Conservation (phyloP, 306 rosid genomes). For the Sindora glabra region DNA sequence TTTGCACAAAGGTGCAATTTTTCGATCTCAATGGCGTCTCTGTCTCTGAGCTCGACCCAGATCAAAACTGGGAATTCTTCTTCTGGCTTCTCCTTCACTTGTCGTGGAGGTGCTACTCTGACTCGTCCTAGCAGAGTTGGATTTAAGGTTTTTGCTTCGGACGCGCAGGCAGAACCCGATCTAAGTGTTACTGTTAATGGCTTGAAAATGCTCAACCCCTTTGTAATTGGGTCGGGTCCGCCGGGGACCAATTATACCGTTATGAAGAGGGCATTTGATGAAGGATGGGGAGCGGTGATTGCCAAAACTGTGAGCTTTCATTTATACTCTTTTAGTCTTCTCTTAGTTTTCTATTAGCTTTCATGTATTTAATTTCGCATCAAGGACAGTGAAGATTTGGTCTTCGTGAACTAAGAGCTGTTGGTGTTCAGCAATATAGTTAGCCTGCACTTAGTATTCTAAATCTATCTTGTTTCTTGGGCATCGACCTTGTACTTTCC, state of each 20-base stretch:
- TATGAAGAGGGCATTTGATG: slow-evolving; percentile 96
- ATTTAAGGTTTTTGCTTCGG: slow-evolving; percentile 61
- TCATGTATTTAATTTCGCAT: not conserved
- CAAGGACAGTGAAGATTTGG: not conserved
- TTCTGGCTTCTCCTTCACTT: slow-evolving; percentile 39
- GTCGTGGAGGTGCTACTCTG: slow-evolving; percentile 19
- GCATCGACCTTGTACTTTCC: not conserved
- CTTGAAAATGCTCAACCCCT: slow-evolving; percentile 81
- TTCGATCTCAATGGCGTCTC: slow-evolving; percentile 52
- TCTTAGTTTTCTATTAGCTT: too few species aligned
- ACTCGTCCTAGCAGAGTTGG: slow-evolving; percentile 42
- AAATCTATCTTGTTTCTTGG: not conserved
- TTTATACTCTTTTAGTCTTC: too few species aligned
- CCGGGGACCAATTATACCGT: slow-evolving; percentile 99
- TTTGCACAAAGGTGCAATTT: slow-evolving; percentile 14
- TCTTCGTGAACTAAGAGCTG: not conserved
- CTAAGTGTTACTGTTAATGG: slow-evolving; percentile 87
- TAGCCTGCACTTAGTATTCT: not conserved
- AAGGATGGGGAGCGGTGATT: slow-evolving; percentile 99
- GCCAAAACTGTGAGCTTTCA: slow-evolving; percentile 79
- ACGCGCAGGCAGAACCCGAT: slow-evolving; percentile 65
- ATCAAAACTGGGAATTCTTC: slow-evolving; percentile 40
- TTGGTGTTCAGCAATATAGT: not conserved
- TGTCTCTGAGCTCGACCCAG: slow-evolving; percentile 54
- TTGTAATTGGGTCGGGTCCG: slow-evolving; percentile 95